These are phyloP conservation scores for Eucalyptus cloeziana DNA, from an alignment of 345 rosid species.

Conservation along the genomic window DNA sequence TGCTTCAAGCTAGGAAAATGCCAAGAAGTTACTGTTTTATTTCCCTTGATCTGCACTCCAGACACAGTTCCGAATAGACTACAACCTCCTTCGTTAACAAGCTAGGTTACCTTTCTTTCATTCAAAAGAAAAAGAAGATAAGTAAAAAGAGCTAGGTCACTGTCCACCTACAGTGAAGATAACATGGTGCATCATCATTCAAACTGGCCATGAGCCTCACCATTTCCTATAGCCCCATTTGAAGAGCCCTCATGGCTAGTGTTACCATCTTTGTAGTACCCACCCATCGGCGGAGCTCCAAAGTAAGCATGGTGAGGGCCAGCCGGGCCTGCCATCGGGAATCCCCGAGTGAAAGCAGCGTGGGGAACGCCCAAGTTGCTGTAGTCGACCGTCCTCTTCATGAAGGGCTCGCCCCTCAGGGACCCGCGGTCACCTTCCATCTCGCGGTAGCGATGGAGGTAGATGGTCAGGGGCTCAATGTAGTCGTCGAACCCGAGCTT, in stretches of 20 bases:
- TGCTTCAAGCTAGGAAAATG: not conserved
- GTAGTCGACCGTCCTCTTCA: slow-evolving; percentile 40
- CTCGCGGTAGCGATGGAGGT: slow-evolving; percentile 74
- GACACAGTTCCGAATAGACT: not conserved
- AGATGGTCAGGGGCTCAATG: slow-evolving; percentile 65
- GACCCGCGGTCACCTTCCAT: slow-evolving; percentile 56
- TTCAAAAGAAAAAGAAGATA: not conserved
- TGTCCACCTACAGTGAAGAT: not conserved
- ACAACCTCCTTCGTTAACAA: not conserved
- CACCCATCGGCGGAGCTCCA: slow-evolving; percentile 5
- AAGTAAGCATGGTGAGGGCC: slow-evolving; percentile 39
- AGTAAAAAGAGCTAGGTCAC: not conserved
- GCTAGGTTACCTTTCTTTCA: not conserved
- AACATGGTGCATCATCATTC: slow-evolving; percentile 5
- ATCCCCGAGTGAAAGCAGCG: slow-evolving; percentile 24
- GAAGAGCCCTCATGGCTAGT: slow-evolving; percentile 4
- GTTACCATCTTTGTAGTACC: slow-evolving; percentile 18
- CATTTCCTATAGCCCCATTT: slow-evolving; percentile 1
- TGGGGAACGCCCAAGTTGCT: slow-evolving; percentile 10
- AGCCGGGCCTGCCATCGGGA: slow-evolving; percentile 27
- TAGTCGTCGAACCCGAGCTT: slow-evolving; percentile 91
- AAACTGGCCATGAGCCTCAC: slow-evolving; percentile 5
- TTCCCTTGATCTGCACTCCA: not conserved
- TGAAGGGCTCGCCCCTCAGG: slow-evolving; percentile 33
- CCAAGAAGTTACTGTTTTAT: not conserved